Percentiles rank a stretch among this genome's conserved stretches.
Conservation (phyloP, 345 rosid species). For the Euphorbia peplus region DNA sequence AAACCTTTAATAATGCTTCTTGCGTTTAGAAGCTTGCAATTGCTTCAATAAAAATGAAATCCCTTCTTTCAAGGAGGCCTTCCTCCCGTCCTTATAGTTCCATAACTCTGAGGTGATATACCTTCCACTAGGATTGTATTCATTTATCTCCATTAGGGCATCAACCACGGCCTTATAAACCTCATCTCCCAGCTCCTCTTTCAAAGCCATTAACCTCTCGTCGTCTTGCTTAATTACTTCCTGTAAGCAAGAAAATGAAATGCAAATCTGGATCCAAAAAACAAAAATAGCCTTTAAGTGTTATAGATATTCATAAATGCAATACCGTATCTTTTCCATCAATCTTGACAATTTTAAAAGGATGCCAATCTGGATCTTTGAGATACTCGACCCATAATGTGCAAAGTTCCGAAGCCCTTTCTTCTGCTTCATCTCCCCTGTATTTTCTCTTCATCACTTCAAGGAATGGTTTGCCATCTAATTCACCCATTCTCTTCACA, state of each 20-base stretch:
- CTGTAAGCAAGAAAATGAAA: constrained; percentile 36
- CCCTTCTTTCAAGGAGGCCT: constrained; percentile 67
- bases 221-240: constrained; percentile 61
- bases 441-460: constrained; percentile 76
- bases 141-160: constrained; percentile 72
- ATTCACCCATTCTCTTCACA: constrained; percentile 97
- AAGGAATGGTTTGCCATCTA: constrained; percentile 66
- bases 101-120: constrained; percentile 76
- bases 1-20: constrained; percentile 28
- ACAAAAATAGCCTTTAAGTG: not conserved
- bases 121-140: constrained; percentile 91
- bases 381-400: constrained; percentile 93
- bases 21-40: constrained; percentile 45
- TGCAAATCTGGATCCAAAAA: constrained; percentile 3
- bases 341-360: constrained; percentile 53
- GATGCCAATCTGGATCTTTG: constrained; percentile 95
- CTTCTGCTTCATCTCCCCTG: constrained; percentile 64
- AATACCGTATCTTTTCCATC: constrained; percentile 65
- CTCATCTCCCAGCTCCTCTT: constrained; percentile 53
- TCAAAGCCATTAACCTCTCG: constrained; percentile 58
- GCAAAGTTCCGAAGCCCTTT: constrained; percentile 67
- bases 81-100: constrained; percentile 63
- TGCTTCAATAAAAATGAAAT: constrained; percentile 46
- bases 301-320: constrained; percentile 15
- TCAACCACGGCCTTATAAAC: constrained; percentile 55